Percentiles rank a stretch among this genome's conserved stretches.
Evolutionary conservation across 208 protist species (phyloP).

Genomic region (Tritrichomonas musculus): DNA sequence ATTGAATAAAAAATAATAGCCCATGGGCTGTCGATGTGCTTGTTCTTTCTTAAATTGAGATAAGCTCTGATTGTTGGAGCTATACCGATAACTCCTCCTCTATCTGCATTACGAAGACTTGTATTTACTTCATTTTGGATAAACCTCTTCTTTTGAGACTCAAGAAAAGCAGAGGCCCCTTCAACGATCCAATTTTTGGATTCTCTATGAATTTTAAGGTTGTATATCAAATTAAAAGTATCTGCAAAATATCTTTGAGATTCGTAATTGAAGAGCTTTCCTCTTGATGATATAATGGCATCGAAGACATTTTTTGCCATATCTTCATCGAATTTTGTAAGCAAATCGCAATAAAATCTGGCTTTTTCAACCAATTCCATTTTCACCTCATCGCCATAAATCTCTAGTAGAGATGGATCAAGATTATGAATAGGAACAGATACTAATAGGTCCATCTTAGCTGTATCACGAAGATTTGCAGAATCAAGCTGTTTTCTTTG

Average conservation of each 20-base stretch:
- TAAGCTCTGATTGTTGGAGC: neutral
- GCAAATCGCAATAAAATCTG: neutral
- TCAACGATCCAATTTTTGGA: neutral
- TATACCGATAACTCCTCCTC: neutral
- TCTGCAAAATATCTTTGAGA: neutral
- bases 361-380: neutral
- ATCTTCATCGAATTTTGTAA: neutral
- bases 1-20: neutral
- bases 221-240: neutral
- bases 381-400: neutral
- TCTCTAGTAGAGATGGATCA: no score
- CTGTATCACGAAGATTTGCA: no score
- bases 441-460: no score
- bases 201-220: no score
- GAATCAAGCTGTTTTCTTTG: no score
- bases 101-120: neutral
- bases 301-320: neutral
- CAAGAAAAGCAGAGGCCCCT: neutral
- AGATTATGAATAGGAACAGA: no score
- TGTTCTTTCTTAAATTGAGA: neutral
- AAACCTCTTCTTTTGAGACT: neutral
- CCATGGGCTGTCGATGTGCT: neutral
- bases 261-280: neutral
- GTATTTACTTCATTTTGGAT: constrained; percentile 2
- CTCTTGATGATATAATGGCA: neutral